These are phyloP conservation scores for Reutealis trisperma DNA, from an alignment of 345 rosid species.

Conservation along the genomic window DNA sequence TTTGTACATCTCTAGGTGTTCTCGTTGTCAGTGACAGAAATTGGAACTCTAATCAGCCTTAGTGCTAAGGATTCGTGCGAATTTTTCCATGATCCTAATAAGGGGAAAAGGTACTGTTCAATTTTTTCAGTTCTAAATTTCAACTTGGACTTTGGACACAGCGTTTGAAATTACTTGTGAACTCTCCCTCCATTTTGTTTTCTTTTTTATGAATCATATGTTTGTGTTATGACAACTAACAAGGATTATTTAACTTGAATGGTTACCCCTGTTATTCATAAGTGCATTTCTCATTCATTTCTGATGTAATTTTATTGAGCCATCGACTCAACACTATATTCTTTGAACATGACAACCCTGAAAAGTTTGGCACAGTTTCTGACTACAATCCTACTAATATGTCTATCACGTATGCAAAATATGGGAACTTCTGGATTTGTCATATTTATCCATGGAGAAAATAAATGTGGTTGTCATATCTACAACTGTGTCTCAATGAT, in stretches of 20 bases:
- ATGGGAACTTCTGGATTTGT: background rate
- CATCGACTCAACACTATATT: background rate
- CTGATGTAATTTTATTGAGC: background rate
- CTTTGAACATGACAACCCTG: background rate
- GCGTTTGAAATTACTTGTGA: background rate
- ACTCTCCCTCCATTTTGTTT: background rate
- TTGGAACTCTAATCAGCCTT: constrained; percentile 69
- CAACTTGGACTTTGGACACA: background rate
- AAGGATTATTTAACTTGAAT: too few species aligned
- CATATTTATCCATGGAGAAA: background rate
- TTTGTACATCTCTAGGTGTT: constrained; percentile 55
- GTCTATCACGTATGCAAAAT: background rate
- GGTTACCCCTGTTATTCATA: background rate
- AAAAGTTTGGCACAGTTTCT: background rate
- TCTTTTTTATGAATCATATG: too few species aligned
- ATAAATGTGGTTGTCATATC: background rate
- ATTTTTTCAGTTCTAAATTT: background rate
- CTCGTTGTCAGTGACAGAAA: constrained; percentile 79
- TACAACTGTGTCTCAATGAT: background rate
- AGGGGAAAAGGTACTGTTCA: constrained; percentile 69
- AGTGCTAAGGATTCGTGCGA: constrained; percentile 75
- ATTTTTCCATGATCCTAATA: constrained; percentile 83
- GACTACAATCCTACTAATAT: background rate
- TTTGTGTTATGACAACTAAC: too few species aligned
- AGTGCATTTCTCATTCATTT: background rate